Evolutionary conservation across 2,329 filamentous ascomycete genomes (phyloP).

Genomic region (Cladophialophora immunda): DNA sequence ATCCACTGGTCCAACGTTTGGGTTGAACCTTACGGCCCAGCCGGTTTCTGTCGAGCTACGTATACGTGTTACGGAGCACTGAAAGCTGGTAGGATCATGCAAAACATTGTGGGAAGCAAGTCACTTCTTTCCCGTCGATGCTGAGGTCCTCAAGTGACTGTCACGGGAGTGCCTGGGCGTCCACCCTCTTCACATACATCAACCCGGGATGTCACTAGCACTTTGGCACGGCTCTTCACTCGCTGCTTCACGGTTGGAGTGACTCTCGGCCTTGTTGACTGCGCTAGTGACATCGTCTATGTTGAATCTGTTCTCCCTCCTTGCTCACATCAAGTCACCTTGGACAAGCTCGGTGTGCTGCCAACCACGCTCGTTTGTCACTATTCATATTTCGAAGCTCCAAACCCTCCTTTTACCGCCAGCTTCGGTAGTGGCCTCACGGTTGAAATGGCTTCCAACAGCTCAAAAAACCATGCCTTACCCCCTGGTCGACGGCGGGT

Average conservation of each 20-base stretch:
- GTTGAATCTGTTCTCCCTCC: neutral
- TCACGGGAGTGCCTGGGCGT: neutral
- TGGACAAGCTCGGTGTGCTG: neutral
- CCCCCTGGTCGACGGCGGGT: neutral
- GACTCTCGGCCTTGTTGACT: neutral
- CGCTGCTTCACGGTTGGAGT: neutral
- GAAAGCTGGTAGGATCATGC: neutral
- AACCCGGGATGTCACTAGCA: neutral
- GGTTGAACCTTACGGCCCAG: neutral
- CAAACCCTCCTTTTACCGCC: neutral
- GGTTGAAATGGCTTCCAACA: neutral
- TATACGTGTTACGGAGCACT: neutral
- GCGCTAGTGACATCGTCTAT: neutral
- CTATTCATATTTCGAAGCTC: neutral
- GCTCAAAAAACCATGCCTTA: neutral
- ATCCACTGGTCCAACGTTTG: neutral
- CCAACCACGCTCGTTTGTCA: no score
- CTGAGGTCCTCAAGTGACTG: neutral
- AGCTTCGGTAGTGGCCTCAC: neutral
- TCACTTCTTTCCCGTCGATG: neutral
- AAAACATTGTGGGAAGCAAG: neutral
- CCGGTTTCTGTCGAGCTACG: neutral
- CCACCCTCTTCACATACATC: neutral
- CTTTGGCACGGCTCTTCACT: neutral
- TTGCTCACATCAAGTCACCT: neutral